Conservation (phyloP, 2,329 filamentous ascomycete genomes). For the Sarocladium oryzae region DNA sequence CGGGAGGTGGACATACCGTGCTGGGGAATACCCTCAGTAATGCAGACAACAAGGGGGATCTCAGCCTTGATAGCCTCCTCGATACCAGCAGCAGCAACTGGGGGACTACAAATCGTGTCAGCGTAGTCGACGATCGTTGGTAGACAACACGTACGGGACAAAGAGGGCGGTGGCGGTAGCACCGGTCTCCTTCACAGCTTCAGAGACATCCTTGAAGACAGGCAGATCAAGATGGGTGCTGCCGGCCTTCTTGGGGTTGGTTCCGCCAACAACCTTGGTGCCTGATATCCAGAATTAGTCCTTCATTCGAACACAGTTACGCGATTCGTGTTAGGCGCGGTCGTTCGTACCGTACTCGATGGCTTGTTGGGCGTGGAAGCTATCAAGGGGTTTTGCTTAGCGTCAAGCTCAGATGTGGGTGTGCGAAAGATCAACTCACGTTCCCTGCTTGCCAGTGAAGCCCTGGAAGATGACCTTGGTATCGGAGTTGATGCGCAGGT, state of each 20-base stretch:
- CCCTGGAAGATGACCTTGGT: slow-evolving; percentile 97
- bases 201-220: slow-evolving; percentile 83
- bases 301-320: slow-evolving; percentile 1
- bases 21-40: slow-evolving; percentile 96
- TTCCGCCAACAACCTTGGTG: slow-evolving; percentile 95
- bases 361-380: slow-evolving; percentile 95
- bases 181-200: slow-evolving; percentile 84
- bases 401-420: neutral
- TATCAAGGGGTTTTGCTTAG: slow-evolving; percentile 31
- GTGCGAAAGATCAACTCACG: slow-evolving; percentile 47
- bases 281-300: slow-evolving; percentile 43
- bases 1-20: slow-evolving; percentile 58
- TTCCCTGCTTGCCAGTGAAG: slow-evolving; percentile 96
- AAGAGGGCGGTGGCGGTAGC: slow-evolving; percentile 93
- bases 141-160: slow-evolving; percentile 64
- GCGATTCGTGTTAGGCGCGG: slow-evolving; percentile 10
- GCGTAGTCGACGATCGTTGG: neutral
- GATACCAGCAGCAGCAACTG: slow-evolving; percentile 87
- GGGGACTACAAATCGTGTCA: slow-evolving; percentile 59
- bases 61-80: slow-evolving; percentile 94
- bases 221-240: slow-evolving; percentile 81
- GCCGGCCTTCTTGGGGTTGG: slow-evolving; percentile 98
- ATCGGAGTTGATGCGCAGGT: slow-evolving; percentile 86
- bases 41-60: slow-evolving; percentile 91
- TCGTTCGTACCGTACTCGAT: slow-evolving; percentile 83